Conservation (phyloP, 805 yeast species). For the Pichia nakasei region DNA sequence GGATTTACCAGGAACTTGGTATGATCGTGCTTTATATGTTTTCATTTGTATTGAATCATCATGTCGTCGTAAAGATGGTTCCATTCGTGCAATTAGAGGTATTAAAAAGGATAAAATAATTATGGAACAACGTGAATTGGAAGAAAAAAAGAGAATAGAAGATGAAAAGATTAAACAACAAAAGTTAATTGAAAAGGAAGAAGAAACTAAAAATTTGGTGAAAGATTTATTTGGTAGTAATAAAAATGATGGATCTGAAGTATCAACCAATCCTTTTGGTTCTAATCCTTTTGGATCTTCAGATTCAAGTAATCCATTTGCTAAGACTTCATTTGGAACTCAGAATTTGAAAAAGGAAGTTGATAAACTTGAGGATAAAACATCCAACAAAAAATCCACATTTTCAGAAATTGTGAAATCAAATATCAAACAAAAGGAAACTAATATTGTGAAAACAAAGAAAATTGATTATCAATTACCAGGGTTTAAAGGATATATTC, state of each 20-base stretch:
- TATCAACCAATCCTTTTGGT: slow-evolving; percentile 26
- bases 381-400: not conserved
- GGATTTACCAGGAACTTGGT: slow-evolving; percentile 60
- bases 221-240: slow-evolving; percentile 22
- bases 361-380: not conserved
- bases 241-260: slow-evolving; percentile 22
- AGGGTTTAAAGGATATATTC: slow-evolving; percentile 53
- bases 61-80: slow-evolving; percentile 65
- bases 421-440: not conserved
- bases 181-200: slow-evolving; percentile 34
- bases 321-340: not conserved
- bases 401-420: slow-evolving; percentile 3
- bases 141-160: slow-evolving; percentile 33
- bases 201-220: slow-evolving; percentile 29
- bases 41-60: slow-evolving; percentile 58
- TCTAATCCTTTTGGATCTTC: slow-evolving; percentile 18
- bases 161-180: slow-evolving; percentile 35
- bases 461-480: slow-evolving; percentile 28
- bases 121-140: slow-evolving; percentile 34
- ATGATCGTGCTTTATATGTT: slow-evolving; percentile 75
- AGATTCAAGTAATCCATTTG: not conserved
- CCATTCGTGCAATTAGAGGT: slow-evolving; percentile 71
- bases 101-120: slow-evolving; percentile 49
- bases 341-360: slow-evolving; percentile 1
- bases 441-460: not conserved